These are phyloP conservation scores for Tolypocladium inflatum DNA, from an alignment of 2,329 filamentous ascomycete genomes.

Conservation along the genomic window DNA sequence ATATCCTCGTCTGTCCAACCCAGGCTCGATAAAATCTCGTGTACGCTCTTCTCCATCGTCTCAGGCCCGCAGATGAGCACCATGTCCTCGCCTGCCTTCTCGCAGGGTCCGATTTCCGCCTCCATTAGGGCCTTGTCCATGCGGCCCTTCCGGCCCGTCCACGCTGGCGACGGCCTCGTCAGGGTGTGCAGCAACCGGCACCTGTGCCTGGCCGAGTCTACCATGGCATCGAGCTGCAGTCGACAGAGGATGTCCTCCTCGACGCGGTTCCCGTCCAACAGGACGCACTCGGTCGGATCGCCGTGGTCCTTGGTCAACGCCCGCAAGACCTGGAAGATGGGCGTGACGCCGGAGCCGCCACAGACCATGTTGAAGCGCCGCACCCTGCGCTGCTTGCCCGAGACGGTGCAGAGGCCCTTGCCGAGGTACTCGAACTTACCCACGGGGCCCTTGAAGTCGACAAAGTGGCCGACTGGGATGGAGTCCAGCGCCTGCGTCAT, in stretches of 20 bases:
- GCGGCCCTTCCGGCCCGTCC: slow-evolving; percentile 60
- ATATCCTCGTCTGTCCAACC: slow-evolving; percentile 47
- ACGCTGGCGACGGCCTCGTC: slow-evolving; percentile 50
- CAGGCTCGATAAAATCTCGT: slow-evolving; percentile 39
- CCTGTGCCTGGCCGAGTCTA: slow-evolving; percentile 38
- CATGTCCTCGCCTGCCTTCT: slow-evolving; percentile 40
- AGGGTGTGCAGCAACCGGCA: slow-evolving; percentile 63
- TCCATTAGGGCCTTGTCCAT: slow-evolving; percentile 55
- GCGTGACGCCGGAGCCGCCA: slow-evolving; percentile 84
- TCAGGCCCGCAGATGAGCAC: slow-evolving; percentile 74
- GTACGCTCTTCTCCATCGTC: slow-evolving; percentile 60
- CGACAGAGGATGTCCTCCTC: slow-evolving; percentile 78
- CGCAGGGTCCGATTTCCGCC: slow-evolving; percentile 40
- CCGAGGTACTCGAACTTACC: slow-evolving; percentile 78
- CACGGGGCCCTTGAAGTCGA: slow-evolving; percentile 83
- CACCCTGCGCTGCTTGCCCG: slow-evolving; percentile 45
- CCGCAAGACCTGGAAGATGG: slow-evolving; percentile 73
- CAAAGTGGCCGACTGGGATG: slow-evolving; percentile 59
- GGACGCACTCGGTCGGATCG: slow-evolving; percentile 58
- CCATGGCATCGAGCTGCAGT: slow-evolving; percentile 59
- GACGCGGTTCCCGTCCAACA: slow-evolving; percentile 69
- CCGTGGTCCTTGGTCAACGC: slow-evolving; percentile 56
- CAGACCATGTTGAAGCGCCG: slow-evolving; percentile 77
- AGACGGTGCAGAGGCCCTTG: slow-evolving; percentile 52
- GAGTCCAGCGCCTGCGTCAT: slow-evolving; percentile 76